Conservation (phyloP, 495 filamentous ascomycete species). For the Neurospora pannonica region DNA sequence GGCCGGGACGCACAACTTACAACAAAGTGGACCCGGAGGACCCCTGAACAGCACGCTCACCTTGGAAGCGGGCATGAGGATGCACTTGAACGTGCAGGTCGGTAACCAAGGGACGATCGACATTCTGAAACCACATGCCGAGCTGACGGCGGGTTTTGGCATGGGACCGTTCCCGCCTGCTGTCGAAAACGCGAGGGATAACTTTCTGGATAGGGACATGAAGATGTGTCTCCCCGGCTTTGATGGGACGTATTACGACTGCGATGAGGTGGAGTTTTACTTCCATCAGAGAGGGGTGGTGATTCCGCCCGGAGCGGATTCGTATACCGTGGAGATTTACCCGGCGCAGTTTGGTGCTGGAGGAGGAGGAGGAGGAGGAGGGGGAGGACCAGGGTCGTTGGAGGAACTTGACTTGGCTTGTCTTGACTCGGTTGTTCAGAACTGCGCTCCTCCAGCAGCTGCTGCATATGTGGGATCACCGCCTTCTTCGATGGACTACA, state of each 20-base stretch:
- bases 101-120: slow-evolving; percentile 25
- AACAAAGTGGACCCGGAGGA: not conserved
- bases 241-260: slow-evolving; percentile 65
- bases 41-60: not conserved
- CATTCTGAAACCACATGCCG: slow-evolving; percentile 21
- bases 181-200: slow-evolving; percentile 14
- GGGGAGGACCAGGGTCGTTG: not conserved
- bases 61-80: not conserved
- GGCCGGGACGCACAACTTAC: slow-evolving; percentile 43
- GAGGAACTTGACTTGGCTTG: not conserved
- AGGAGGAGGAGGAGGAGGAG: not conserved
- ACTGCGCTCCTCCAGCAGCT: not conserved
- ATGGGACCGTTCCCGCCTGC: slow-evolving; percentile 30
- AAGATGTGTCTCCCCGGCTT: slow-evolving; percentile 38
- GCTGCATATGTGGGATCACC: not conserved
- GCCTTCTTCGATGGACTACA: not conserved
- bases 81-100: slow-evolving; percentile 6
- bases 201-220: slow-evolving; percentile 29
- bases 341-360: slow-evolving; percentile 19
- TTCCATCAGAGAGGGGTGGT: slow-evolving; percentile 49
- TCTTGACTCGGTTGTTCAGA: not conserved
- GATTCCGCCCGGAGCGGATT: slow-evolving; percentile 44
- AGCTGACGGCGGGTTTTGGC: slow-evolving; percentile 25
- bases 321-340: slow-evolving; percentile 42
- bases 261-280: slow-evolving; percentile 63